phyloP scores from a whole-genome alignment of 768 basidiomycete genomes.

The Symmetrospora coprosmae region DNA sequence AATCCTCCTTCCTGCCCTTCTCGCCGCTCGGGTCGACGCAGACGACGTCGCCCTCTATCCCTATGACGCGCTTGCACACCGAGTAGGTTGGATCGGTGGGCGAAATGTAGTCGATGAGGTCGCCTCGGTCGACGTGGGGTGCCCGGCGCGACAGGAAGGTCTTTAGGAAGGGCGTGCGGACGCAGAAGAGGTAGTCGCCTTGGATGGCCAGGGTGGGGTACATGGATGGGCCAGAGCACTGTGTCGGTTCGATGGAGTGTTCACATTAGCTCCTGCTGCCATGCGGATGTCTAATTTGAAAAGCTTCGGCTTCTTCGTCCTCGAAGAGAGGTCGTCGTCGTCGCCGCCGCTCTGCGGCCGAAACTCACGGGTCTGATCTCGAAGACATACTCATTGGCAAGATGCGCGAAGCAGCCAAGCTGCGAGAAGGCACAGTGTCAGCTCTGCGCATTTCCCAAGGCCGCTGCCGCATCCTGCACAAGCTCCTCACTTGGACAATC shows the following conservation, averaged over 20 bases:
- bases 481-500: no score
- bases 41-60: slow-evolving; percentile 73
- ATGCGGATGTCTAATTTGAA: no score
- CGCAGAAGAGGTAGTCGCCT: slow-evolving; percentile 5
- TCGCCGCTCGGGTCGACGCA: slow-evolving; percentile 61
- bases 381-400: slow-evolving; percentile 17
- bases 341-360: no score
- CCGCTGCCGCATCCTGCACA: no score
- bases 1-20: slow-evolving; percentile 38
- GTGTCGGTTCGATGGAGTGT: no score
- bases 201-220: slow-evolving; percentile 6
- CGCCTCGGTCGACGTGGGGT: slow-evolving; percentile 8
- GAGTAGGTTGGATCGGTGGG: slow-evolving; percentile 8
- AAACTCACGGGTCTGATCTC: slow-evolving; percentile 8
- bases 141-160: not conserved
- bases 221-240: slow-evolving; percentile 19
- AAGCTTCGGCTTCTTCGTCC: no score
- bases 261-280: no score
- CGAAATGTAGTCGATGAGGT: slow-evolving; percentile 19
- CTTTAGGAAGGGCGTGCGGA: slow-evolving; percentile 2
- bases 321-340: no score
- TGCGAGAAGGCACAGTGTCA: no score
- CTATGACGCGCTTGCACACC: slow-evolving; percentile 70
- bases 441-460: no score
- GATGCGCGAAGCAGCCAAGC: slow-evolving; percentile 6